These are phyloP conservation scores for Delitschia confertaspora DNA, from an alignment of 495 filamentous ascomycete species.

Conservation along the genomic window DNA sequence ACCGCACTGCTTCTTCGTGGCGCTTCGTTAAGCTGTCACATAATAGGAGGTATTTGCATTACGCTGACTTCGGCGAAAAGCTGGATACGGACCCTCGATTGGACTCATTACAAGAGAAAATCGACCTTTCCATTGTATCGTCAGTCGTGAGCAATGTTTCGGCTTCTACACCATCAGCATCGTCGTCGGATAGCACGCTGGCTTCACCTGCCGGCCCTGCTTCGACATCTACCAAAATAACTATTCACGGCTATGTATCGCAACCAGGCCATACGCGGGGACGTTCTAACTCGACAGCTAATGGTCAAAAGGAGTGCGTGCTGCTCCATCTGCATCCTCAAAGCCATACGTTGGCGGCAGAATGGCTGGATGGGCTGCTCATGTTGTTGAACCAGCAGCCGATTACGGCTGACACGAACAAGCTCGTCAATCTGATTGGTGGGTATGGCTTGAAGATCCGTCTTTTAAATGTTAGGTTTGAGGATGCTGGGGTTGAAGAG, in stretches of 20 bases:
- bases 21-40: conserved; percentile 83
- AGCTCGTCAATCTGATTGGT: conserved; percentile 71
- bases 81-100: conserved; percentile 58
- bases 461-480: conserved; percentile 82
- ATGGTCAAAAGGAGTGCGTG: conserved; percentile 43
- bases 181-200: conserved; percentile 36
- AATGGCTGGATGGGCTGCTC: conserved; percentile 92
- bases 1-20: conserved; percentile 44
- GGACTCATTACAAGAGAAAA: conserved; percentile 67
- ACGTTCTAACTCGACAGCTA: conserved; percentile 30
- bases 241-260: conserved; percentile 65
- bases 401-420: conserved; percentile 91
- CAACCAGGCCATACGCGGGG: conserved; percentile 16
- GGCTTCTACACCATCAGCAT: conserved; percentile 46
- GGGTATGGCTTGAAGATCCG: conserved; percentile 92
- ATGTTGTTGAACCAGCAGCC: conserved; percentile 94
- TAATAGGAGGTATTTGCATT: conserved; percentile 85
- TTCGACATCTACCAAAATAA: conserved; percentile 68
- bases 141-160: conserved; percentile 92
- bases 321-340: conserved; percentile 76
- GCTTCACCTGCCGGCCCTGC: conserved; percentile 26
- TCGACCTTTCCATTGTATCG: conserved; percentile 81
- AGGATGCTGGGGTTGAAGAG: conserved; percentile 44
- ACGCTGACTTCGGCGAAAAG: conserved; percentile 70
- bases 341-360: conserved; percentile 75